Conservation (phyloP, 2,329 filamentous ascomycete species). For the Sordariomycetes sp. region DNA sequence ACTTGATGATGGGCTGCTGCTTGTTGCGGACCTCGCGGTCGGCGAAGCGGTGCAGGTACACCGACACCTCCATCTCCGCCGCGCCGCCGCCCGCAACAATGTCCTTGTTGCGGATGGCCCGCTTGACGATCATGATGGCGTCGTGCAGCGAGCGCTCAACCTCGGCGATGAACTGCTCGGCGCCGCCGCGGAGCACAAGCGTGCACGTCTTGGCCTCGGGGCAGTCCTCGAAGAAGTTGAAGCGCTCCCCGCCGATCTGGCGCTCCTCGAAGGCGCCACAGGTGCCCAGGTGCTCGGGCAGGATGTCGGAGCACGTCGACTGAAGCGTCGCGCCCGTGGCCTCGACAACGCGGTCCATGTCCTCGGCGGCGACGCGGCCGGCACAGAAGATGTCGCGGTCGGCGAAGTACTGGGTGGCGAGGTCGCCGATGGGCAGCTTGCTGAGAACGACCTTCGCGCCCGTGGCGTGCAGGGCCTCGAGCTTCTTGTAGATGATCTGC, state of each 20-base stretch:
- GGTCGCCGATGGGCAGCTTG: slow-evolving; percentile 92
- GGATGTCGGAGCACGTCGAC: slow-evolving; percentile 94
- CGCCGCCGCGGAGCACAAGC: slow-evolving; percentile 83
- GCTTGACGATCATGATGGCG: slow-evolving; percentile 99
- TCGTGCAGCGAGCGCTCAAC: slow-evolving; percentile 96
- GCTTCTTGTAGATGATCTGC: slow-evolving; percentile 99
- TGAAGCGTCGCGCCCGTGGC: slow-evolving; percentile 86
- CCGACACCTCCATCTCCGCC: slow-evolving; percentile 90
- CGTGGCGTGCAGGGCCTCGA: slow-evolving; percentile 86
- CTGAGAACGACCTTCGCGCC: slow-evolving; percentile 95
- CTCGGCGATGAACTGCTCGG: slow-evolving; percentile 98
- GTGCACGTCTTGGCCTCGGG: slow-evolving; percentile 95
- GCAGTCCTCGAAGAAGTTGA: slow-evolving; percentile 97
- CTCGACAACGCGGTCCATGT: slow-evolving; percentile 92
- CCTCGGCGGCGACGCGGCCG: slow-evolving; percentile 78
- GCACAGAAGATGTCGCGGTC: slow-evolving; percentile 98
- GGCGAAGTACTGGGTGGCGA: slow-evolving; percentile 95
- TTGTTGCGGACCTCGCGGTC: slow-evolving; percentile 89
- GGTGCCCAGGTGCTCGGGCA: slow-evolving; percentile 74
- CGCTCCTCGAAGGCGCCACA: slow-evolving; percentile 89
- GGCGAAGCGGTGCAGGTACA: slow-evolving; percentile 83
- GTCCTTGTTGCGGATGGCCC: slow-evolving; percentile 83
- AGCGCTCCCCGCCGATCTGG: slow-evolving; percentile 93
- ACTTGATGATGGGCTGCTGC: slow-evolving; percentile 95
- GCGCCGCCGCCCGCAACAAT: slow-evolving; percentile 95